phyloP scores from a whole-genome alignment of 192 early-diverging fungal genomes.

The Entomortierella lignicola region DNA sequence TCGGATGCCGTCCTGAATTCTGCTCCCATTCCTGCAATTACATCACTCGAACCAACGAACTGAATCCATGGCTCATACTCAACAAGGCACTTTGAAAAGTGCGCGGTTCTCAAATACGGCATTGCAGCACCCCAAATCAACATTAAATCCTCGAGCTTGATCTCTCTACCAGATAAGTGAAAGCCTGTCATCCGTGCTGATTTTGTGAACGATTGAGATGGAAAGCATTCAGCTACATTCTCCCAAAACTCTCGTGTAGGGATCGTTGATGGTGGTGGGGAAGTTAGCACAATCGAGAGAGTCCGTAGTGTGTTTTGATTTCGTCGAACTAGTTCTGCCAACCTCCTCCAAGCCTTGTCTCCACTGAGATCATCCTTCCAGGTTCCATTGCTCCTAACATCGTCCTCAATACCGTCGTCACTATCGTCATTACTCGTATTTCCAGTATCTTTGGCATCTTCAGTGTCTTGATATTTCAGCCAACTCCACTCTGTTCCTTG shows the following conservation, averaged over 20 bases:
- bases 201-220: background rate
- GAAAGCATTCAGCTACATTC: slow-evolving; percentile 4
- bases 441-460: background rate
- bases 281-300: background rate
- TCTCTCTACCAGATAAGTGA: slow-evolving; percentile 6
- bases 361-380: background rate
- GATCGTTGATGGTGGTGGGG: background rate
- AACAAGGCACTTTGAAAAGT: background rate
- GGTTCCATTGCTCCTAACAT: background rate
- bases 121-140: slow-evolving; percentile 8
- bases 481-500: background rate
- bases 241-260: slow-evolving; percentile 6
- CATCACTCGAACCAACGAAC: background rate
- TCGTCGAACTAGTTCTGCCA: slow-evolving; percentile 4
- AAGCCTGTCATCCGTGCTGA: slow-evolving; percentile 5
- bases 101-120: background rate
- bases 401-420: background rate
- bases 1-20: background rate
- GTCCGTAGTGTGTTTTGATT: slow-evolving; percentile 3
- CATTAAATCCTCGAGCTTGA: background rate
- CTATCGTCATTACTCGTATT: background rate
- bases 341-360: background rate
- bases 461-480: background rate
- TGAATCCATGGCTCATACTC: slow-evolving; percentile 1
- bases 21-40: background rate